A percentile compares a stretch with the other conserved stretches of the same genome.
phyloP scores from a whole-genome alignment of 2,329 filamentous ascomycete species.

The Amauroascus niger region DNA sequence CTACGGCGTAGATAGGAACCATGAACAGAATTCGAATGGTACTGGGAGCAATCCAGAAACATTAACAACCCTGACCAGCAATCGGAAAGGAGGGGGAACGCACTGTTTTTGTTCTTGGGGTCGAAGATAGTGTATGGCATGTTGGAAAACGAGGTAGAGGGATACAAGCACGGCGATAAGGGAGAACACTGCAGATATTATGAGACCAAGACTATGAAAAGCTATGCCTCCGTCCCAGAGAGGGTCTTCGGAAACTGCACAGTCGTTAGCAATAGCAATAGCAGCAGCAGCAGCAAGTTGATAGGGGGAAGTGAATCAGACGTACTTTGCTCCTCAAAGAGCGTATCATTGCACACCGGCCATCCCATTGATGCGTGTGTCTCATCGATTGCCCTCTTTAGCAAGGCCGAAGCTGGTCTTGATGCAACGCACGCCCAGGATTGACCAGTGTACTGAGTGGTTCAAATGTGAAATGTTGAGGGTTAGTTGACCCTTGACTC shows the following conservation, averaged over 20 bases:
- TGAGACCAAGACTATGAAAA: slow-evolving; percentile 49
- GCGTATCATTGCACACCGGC: slow-evolving; percentile 41
- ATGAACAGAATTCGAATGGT: slow-evolving; percentile 84
- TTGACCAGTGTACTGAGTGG: no score
- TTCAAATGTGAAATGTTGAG: neutral
- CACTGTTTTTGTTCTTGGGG: slow-evolving; percentile 53
- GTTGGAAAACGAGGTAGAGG: slow-evolving; percentile 46
- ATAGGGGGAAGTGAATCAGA: neutral
- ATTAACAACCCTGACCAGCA: neutral
- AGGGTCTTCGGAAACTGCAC: slow-evolving; percentile 39
- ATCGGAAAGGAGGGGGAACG: slow-evolving; percentile 19
- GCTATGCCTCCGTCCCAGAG: slow-evolving; percentile 45
- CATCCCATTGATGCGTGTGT: slow-evolving; percentile 6
- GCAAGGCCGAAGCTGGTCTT: neutral
- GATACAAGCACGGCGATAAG: slow-evolving; percentile 44
- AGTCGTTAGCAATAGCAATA: neutral
- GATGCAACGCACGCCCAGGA: neutral
- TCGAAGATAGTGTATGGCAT: slow-evolving; percentile 52
- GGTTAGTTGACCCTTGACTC: neutral
- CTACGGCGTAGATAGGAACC: slow-evolving; percentile 69
- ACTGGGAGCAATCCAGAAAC: slow-evolving; percentile 31
- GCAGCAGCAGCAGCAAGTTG: neutral
- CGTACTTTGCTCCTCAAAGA: slow-evolving; percentile 39
- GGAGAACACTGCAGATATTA: slow-evolving; percentile 46
- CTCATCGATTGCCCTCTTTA: neutral